Conservation (phyloP, 177 flowering plant genomes). For the Vitis hybrid region DNA sequence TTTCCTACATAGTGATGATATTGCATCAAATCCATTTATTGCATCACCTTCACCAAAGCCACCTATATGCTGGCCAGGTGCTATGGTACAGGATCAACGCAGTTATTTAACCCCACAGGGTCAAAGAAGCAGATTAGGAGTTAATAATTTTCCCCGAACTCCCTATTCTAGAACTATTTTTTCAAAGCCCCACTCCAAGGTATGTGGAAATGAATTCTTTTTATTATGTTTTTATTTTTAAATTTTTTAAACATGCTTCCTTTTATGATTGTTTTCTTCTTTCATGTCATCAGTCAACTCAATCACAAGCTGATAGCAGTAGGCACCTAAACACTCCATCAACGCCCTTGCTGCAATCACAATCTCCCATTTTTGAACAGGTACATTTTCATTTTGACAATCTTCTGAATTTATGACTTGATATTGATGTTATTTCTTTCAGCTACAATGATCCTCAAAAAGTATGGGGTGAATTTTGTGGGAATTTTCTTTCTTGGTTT, state of each 20-base stretch:
- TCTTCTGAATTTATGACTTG: neutral
- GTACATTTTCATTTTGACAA: slow-evolving; percentile 24
- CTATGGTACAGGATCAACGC: slow-evolving; percentile 52
- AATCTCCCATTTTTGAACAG: slow-evolving; percentile 50
- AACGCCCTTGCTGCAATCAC: slow-evolving; percentile 34
- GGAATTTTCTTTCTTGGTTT: neutral
- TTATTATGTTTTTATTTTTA: neutral
- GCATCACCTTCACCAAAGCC: slow-evolving; percentile 50
- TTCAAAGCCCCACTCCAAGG: slow-evolving; percentile 64
- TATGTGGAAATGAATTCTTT: slow-evolving; percentile 9
- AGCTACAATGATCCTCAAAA: neutral
- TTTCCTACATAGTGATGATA: slow-evolving; percentile 26
- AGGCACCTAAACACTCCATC: slow-evolving; percentile 24
- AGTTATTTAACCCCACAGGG: slow-evolving; percentile 64
- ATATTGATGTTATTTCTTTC: neutral
- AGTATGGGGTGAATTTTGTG: neutral
- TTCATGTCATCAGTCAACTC: slow-evolving; percentile 27
- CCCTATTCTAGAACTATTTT: slow-evolving; percentile 73
- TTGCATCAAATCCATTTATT: slow-evolving; percentile 33
- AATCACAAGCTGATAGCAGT: slow-evolving; percentile 34
- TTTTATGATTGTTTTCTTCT: slow-evolving; percentile 4
- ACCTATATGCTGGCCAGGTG: slow-evolving; percentile 82
- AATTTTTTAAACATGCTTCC: neutral
- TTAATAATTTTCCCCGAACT: slow-evolving; percentile 66
- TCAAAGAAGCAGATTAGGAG: slow-evolving; percentile 58